These are phyloP conservation scores for Aspergillus ochraceus DNA, from an alignment of 2,329 filamentous ascomycete species.

Conservation along the genomic window DNA sequence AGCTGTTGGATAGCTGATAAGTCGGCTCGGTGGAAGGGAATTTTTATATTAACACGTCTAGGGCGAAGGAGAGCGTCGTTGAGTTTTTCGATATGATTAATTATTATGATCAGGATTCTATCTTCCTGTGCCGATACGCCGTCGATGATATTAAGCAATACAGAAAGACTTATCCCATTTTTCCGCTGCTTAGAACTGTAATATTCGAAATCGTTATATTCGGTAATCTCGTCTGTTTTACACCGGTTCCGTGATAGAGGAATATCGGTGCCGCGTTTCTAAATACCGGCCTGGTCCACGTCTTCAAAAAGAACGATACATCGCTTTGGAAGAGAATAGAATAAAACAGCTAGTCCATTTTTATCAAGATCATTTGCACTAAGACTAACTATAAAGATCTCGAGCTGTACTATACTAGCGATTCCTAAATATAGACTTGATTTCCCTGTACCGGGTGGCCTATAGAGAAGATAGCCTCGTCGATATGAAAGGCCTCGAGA, in stretches of 20 bases:
- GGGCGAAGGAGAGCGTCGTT: constrained; percentile 73
- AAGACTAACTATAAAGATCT: constrained; percentile 64
- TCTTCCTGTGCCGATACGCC: constrained; percentile 78
- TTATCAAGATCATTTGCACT: constrained; percentile 60
- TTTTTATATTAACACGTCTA: constrained; percentile 69
- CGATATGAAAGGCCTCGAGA: constrained; percentile 66
- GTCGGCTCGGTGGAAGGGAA: constrained; percentile 51
- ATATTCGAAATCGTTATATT: background rate
- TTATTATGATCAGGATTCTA: constrained; percentile 80
- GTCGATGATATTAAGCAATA: constrained; percentile 79
- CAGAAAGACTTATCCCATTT: constrained; percentile 66
- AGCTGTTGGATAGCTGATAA: background rate
- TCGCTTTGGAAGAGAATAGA: constrained; percentile 49
- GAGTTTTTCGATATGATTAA: constrained; percentile 70
- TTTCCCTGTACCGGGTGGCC: constrained; percentile 73
- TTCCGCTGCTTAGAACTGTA: constrained; percentile 14
- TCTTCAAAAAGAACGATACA: constrained; percentile 57
- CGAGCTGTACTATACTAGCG: constrained; percentile 64
- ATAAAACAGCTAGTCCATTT: constrained; percentile 58
- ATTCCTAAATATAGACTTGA: constrained; percentile 68
- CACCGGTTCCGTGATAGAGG: constrained; percentile 7
- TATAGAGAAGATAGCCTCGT: constrained; percentile 75
- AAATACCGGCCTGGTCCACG: constrained; percentile 62
- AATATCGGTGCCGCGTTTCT: constrained; percentile 7
- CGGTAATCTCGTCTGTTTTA: constrained; percentile 3